A percentile compares a stretch with the other conserved stretches of the same genome.
Conservation (phyloP, 2,329 filamentous ascomycete species). For the Aspergillus phoenicis region DNA sequence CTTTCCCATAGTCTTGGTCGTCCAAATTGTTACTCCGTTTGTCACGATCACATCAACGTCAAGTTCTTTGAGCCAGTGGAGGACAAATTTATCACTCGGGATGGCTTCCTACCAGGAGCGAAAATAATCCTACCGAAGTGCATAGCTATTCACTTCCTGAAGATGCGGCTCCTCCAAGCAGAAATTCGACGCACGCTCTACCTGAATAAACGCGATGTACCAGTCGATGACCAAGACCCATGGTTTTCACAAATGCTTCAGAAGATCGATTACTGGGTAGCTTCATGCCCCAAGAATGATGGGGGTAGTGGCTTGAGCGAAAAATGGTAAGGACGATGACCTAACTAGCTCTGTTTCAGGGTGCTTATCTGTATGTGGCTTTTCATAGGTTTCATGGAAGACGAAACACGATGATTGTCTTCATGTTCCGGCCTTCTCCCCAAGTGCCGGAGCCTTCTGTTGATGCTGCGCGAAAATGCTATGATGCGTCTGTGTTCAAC, state of each 20-base stretch:
- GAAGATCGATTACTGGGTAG: slow-evolving; percentile 78
- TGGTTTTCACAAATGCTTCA: slow-evolving; percentile 83
- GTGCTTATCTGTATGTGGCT: slow-evolving; percentile 6
- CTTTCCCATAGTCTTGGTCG: slow-evolving; percentile 85
- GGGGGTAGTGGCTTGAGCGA: slow-evolving; percentile 72
- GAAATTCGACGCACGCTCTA: slow-evolving; percentile 87
- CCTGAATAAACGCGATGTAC: slow-evolving; percentile 76
- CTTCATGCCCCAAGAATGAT: slow-evolving; percentile 71
- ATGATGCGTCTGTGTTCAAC: slow-evolving; percentile 78
- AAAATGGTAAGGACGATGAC: slow-evolving; percentile 65
- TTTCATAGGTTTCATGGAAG: slow-evolving; percentile 61
- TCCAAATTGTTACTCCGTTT: slow-evolving; percentile 80
- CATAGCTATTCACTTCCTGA: slow-evolving; percentile 89
- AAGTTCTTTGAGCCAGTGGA: slow-evolving; percentile 80
- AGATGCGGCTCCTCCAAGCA: slow-evolving; percentile 82
- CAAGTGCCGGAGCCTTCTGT: slow-evolving; percentile 84
- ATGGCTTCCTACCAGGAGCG: slow-evolving; percentile 70
- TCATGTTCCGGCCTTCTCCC: slow-evolving; percentile 86
- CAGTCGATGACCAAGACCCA: slow-evolving; percentile 76
- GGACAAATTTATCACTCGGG: slow-evolving; percentile 77
- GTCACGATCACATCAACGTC: slow-evolving; percentile 80
- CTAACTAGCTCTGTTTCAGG: slow-evolving; percentile 3
- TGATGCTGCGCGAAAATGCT: slow-evolving; percentile 78
- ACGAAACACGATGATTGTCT: slow-evolving; percentile 85
- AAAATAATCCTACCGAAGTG: slow-evolving; percentile 79